These are phyloP conservation scores for Nepenthes mirabilis DNA, from an alignment of 148 eudicot species.

Conservation along the genomic window DNA sequence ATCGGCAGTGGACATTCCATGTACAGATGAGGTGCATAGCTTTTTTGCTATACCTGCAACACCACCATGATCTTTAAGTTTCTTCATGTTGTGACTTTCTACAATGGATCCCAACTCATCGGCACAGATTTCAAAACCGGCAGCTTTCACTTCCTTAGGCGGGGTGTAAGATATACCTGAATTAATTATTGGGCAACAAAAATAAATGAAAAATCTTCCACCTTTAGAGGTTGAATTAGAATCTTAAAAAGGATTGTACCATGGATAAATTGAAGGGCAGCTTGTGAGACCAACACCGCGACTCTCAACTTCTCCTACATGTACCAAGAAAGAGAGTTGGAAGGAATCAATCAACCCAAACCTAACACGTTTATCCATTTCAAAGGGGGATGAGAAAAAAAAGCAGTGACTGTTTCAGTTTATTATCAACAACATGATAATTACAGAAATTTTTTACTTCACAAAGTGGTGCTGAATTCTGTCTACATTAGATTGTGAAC, in stretches of 20 bases:
- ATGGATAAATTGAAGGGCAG: conserved; percentile 75
- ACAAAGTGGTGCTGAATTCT: no score
- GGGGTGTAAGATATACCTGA: conserved; percentile 55
- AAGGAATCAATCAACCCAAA: conserved; percentile 3
- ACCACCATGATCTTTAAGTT: conserved; percentile 63
- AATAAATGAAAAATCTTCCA: conserved; percentile 4
- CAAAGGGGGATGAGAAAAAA: background rate
- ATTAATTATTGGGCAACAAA: background rate
- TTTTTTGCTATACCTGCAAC: conserved; percentile 54
- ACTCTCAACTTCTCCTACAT: conserved; percentile 72
- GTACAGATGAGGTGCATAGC: conserved; percentile 35
- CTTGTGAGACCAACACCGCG: conserved; percentile 81
- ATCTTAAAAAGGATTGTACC: conserved; percentile 21
- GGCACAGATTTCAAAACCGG: conserved; percentile 63
- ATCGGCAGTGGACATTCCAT: conserved; percentile 48
- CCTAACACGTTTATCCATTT: background rate
- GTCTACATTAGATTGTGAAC: no score
- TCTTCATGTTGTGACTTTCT: conserved; percentile 49
- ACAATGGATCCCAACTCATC: conserved; percentile 85
- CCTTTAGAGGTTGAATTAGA: background rate
- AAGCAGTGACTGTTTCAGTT: no score
- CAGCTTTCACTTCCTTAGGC: conserved; percentile 66
- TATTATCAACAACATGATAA: no score
- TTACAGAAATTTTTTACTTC: no score
- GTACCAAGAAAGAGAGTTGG: background rate